Conservation (phyloP, 768 basidiomycete genomes). For the Flagelloscypha sp. region DNA sequence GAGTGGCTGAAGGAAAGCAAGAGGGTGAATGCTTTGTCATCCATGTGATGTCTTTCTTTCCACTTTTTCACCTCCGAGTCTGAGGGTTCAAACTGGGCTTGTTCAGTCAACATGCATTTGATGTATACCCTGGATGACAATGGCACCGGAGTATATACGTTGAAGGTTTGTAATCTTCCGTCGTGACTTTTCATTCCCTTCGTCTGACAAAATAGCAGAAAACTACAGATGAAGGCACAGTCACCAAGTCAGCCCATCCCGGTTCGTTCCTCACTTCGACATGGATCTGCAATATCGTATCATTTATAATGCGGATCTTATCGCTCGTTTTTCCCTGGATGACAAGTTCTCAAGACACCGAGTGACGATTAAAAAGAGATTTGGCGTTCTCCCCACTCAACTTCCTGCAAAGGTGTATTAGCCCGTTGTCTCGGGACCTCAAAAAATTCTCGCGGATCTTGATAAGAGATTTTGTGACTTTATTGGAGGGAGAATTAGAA, state of each 20-base stretch:
- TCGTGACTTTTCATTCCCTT: not conserved
- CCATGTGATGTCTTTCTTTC: too few species aligned
- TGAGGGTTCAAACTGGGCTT: too few species aligned
- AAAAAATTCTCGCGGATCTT: too few species aligned
- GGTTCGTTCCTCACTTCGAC: slow-evolving; percentile 45
- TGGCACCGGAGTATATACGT: slow-evolving; percentile 83
- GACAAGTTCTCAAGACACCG: slow-evolving; percentile 99
- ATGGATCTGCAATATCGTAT: not conserved
- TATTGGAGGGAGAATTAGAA: too few species aligned
- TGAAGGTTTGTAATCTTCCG: slow-evolving; percentile 58
- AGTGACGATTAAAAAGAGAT: slow-evolving; percentile 93
- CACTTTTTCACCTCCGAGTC: too few species aligned
- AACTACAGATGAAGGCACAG: slow-evolving; percentile 66
- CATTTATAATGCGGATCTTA: slow-evolving; percentile 3
- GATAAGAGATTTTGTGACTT: too few species aligned
- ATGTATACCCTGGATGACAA: slow-evolving; percentile 83
- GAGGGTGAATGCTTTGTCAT: too few species aligned
- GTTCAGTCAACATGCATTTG: slow-evolving; percentile 88
- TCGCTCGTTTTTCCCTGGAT: slow-evolving; percentile 97
- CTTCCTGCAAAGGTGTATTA: slow-evolving; percentile 77
- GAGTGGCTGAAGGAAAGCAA: too few species aligned
- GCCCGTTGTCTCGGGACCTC: too few species aligned
- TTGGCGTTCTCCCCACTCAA: slow-evolving; percentile 82
- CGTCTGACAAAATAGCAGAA: slow-evolving; percentile 47
- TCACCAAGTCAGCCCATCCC: slow-evolving; percentile 95